Evolutionary conservation across 192 early-diverging fungal species (phyloP), one percentile per base, ranked within the genome.

Genomic region (Kickxella alabastrina): DNA sequence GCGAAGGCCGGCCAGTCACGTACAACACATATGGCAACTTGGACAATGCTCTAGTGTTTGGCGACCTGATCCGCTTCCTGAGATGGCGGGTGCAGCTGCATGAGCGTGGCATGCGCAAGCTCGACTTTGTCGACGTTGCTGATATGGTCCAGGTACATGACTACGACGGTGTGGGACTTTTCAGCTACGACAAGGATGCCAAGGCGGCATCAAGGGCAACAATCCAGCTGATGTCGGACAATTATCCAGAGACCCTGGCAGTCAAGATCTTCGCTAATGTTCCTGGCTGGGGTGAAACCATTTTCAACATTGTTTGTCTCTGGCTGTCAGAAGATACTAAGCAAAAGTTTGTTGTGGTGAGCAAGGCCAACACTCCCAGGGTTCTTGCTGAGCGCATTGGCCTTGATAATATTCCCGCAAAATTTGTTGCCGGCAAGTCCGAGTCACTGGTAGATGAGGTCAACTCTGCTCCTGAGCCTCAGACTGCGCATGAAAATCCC

Each of bases 21-120:
- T 86, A 82, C 61, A 86, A 83, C 48, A 65, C 68, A 21, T 84
- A 80, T 54, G 77, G 77, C 36, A 57, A 63, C 3, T 26, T 80
- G 31, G 77, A 80, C 49, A 65, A 79, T 49, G 68, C 81, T 26
- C 47, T 55, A 8, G 81, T 81, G 13, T 84, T 84, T 70, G 75
- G 65, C 19, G 65, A 82, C 26, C 43, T 78, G 24, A 65, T 74
- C 43, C 62, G 75, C 45, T 84, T 84, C 63, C 46, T 84, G 25
- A 74, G 81, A 29, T 84, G 82, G 82, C 74, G 82, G 23, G 57
- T 84, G 29, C 81, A 84, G 66, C 60, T 84, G 42, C 79, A 80
- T 52, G 82, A 84, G 62, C 73, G 77, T 26, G 78, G 79, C 8
- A 64, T 84, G 41, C 54, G 60, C 14, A 31, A 52, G 54, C 53